phyloP scores from a whole-genome alignment of 192 early-diverging fungal species.

The Dissophora ornata region DNA sequence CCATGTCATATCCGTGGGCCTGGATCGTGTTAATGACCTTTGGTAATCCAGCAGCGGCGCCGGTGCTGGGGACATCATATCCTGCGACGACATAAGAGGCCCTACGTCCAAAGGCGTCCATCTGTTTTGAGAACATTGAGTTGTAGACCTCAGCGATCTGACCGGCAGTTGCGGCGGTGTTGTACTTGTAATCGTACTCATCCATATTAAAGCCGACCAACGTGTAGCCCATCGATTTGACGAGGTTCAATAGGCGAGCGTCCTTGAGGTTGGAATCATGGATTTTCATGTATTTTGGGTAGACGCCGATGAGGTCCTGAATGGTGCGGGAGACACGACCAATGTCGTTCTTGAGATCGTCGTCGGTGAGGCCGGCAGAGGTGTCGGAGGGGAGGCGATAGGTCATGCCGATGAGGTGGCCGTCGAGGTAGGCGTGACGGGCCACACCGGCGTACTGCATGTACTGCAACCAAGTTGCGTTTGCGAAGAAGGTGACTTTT shows the following conservation, averaged over 20 bases:
- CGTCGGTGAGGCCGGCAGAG: slow-evolving; percentile 48
- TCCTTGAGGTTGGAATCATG: slow-evolving; percentile 60
- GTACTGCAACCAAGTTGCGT: slow-evolving; percentile 66
- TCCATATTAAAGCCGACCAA: slow-evolving; percentile 63
- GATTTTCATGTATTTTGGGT: slow-evolving; percentile 61
- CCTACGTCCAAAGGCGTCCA: slow-evolving; percentile 60
- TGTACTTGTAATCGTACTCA: slow-evolving; percentile 61
- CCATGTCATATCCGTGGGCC: slow-evolving; percentile 62
- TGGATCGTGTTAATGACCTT: slow-evolving; percentile 57
- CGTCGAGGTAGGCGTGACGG: slow-evolving; percentile 62
- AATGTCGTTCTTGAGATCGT: slow-evolving; percentile 55
- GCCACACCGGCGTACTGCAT: slow-evolving; percentile 64
- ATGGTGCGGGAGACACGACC: slow-evolving; percentile 57
- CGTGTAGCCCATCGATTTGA: slow-evolving; percentile 55
- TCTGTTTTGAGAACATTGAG: slow-evolving; percentile 55
- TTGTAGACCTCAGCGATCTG: slow-evolving; percentile 60
- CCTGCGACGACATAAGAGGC: slow-evolving; percentile 60
- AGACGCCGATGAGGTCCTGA: slow-evolving; percentile 62
- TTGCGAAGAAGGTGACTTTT: slow-evolving; percentile 61
- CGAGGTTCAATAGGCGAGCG: slow-evolving; percentile 47
- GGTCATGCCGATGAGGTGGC: slow-evolving; percentile 66
- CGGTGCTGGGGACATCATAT: slow-evolving; percentile 64
- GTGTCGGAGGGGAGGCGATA: slow-evolving; percentile 61
- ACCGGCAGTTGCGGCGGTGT: slow-evolving; percentile 29
- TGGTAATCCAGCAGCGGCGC: slow-evolving; percentile 55